These are phyloP conservation scores for Tulasnella sp. DNA, from an alignment of 768 basidiomycete species.

Conservation along the genomic window DNA sequence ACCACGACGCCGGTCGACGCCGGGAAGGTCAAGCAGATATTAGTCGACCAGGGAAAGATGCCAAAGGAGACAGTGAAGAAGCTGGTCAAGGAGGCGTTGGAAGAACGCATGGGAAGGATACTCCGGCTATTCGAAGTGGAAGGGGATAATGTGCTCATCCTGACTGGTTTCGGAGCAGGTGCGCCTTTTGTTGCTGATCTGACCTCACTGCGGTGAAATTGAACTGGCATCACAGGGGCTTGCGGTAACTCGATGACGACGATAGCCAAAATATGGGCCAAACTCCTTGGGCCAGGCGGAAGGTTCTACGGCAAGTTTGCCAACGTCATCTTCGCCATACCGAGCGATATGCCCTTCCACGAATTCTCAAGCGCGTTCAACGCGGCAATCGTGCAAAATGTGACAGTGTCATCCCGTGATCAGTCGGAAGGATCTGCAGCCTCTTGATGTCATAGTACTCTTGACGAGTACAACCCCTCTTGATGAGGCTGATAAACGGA, in stretches of 20 bases:
- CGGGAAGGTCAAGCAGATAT: constrained; percentile 31
- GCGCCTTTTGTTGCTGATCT: not conserved
- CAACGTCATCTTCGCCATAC: constrained; percentile 56
- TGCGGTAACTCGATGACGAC: constrained; percentile 51
- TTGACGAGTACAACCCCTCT: not conserved
- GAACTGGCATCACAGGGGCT: constrained; percentile 32
- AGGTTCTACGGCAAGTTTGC: constrained; percentile 49
- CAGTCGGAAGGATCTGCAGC: not conserved
- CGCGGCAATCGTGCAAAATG: not conserved
- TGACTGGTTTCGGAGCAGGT: constrained; percentile 62
- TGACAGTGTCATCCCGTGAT: not conserved
- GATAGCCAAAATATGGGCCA: constrained; percentile 54
- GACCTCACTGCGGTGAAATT: not conserved
- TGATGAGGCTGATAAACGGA: not conserved
- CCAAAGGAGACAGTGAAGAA: constrained; percentile 20
- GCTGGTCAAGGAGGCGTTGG: constrained; percentile 46
- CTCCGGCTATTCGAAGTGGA: constrained; percentile 52
- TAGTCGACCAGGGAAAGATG: constrained; percentile 16
- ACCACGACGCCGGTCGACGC: constrained; percentile 72
- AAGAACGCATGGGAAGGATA: constrained; percentile 58
- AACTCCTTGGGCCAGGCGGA: constrained; percentile 38
- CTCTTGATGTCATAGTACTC: too few relatives aligned
- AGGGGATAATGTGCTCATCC: constrained; percentile 46
- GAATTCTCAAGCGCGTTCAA: constrained; percentile 32
- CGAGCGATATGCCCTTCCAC: constrained; percentile 38